These are phyloP conservation scores for Colletotrichum sp. DNA, from an alignment of 2,329 filamentous ascomycete species.

Conservation along the genomic window DNA sequence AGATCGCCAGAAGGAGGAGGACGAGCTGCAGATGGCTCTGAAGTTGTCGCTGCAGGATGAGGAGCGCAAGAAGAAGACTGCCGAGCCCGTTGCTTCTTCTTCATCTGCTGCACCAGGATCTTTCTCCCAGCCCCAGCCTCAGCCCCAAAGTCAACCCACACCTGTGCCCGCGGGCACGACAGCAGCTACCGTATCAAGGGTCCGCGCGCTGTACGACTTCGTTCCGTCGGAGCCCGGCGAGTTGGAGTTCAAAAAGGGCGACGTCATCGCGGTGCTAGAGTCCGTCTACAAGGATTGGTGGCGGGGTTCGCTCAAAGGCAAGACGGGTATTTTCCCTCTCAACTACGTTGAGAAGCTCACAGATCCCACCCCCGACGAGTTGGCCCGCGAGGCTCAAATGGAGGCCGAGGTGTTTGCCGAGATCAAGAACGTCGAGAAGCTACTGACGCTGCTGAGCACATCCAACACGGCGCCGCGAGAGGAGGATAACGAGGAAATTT, in stretches of 20 bases:
- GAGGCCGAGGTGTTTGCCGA: conserved; percentile 74
- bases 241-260: conserved; percentile 93
- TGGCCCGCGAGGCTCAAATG: conserved; percentile 96
- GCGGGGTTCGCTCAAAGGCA: conserved; percentile 92
- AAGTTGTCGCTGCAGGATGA: conserved; percentile 93
- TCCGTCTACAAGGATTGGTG: conserved; percentile 99
- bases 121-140: conserved; percentile 34
- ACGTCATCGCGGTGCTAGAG: conserved; percentile 95
- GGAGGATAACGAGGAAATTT: conserved; percentile 97
- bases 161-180: conserved; percentile 82
- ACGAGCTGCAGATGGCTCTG: conserved; percentile 95
- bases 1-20: conserved; percentile 94
- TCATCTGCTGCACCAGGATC: conserved; percentile 32
- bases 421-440: conserved; percentile 68
- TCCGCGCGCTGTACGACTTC: conserved; percentile 94
- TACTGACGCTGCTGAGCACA: conserved; percentile 89
- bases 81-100: conserved; percentile 41
- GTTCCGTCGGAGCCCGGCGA: conserved; percentile 92
- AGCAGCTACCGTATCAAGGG: conserved; percentile 92
- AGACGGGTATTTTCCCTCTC: conserved; percentile 96
- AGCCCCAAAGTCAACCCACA: conserved; percentile 51
- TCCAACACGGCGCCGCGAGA: conserved; percentile 80
- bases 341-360: conserved; percentile 99
- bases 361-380: conserved; percentile 91
- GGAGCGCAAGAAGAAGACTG: conserved; percentile 59